phyloP scores from a whole-genome alignment of 257 asterid species.

The Knoxia roxburghii region DNA sequence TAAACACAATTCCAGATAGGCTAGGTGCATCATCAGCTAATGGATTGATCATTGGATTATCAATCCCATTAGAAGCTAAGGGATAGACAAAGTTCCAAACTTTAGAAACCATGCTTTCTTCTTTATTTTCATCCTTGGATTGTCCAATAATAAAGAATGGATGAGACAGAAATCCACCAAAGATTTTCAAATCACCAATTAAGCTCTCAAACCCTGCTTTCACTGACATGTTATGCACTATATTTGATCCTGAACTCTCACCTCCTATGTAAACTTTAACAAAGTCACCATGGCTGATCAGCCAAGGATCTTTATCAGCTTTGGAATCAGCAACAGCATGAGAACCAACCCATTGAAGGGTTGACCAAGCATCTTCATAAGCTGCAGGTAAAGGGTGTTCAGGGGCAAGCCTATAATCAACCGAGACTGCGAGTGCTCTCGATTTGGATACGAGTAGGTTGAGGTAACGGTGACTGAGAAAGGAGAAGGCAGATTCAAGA shows the following conservation, averaged over 20 bases:
- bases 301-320: constrained; percentile 22
- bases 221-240: constrained; percentile 15
- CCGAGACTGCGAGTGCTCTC: constrained; percentile 17
- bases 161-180: constrained; percentile 27
- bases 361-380: constrained; percentile 42
- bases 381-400: constrained; percentile 45
- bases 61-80: constrained; percentile 8
- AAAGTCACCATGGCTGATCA: constrained; percentile 38
- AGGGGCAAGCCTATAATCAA: constrained; percentile 43
- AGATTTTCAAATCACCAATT: constrained; percentile 21
- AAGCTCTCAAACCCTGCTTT: constrained; percentile 12
- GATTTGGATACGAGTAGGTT: constrained; percentile 15
- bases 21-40: constrained; percentile 11
- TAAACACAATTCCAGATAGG: constrained; percentile 5
- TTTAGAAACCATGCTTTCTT: neutral
- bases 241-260: constrained; percentile 29
- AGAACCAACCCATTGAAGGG: constrained; percentile 32
- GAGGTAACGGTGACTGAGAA: constrained; percentile 13
- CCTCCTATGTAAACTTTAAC: constrained; percentile 25
- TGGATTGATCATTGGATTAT: constrained; percentile 22
- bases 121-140: neutral
- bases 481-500: constrained; percentile 27
- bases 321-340: neutral
- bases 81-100: constrained; percentile 18
- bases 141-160: constrained; percentile 20